These are phyloP conservation scores for Oryza glumipatula DNA, from an alignment of 176 grass and related monocot species.

Conservation along the genomic window DNA sequence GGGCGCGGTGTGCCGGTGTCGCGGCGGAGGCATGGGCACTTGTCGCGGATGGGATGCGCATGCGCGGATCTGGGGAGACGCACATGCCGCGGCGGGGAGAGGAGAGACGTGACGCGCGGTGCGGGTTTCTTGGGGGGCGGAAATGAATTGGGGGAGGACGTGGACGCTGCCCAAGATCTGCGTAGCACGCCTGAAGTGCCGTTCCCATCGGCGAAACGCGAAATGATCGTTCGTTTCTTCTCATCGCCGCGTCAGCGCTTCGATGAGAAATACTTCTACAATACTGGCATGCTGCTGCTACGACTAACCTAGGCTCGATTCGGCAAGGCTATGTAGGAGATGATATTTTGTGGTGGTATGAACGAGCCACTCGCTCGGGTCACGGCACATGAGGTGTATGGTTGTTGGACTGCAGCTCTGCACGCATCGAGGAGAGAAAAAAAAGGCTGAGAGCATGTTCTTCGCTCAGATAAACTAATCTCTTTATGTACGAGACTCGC, in stretches of 20 bases:
- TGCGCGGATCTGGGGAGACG: neutral
- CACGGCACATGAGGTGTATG: neutral
- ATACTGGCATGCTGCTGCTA: neutral
- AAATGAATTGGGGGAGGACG: neutral
- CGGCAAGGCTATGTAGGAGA: neutral
- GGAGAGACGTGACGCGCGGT: too few species aligned
- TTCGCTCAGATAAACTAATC: neutral
- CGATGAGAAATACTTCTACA: neutral
- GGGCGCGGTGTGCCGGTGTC: neutral
- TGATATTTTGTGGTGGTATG: neutral
- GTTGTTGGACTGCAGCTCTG: neutral
- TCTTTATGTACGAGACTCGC: neutral
- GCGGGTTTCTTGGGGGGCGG: neutral
- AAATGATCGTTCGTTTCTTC: neutral
- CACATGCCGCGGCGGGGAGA: neutral
- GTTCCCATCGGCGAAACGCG: neutral
- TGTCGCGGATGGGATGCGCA: neutral
- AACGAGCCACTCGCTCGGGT: neutral
- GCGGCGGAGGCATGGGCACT: neutral
- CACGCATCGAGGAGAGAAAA: neutral
- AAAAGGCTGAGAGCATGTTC: neutral
- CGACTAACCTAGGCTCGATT: neutral
- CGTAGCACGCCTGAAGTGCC: neutral
- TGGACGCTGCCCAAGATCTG: neutral
- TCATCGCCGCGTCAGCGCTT: neutral